Evolutionary conservation across 1,139 yeast genomes (phyloP).

Genomic region (Scheffersomyces insectosa): DNA sequence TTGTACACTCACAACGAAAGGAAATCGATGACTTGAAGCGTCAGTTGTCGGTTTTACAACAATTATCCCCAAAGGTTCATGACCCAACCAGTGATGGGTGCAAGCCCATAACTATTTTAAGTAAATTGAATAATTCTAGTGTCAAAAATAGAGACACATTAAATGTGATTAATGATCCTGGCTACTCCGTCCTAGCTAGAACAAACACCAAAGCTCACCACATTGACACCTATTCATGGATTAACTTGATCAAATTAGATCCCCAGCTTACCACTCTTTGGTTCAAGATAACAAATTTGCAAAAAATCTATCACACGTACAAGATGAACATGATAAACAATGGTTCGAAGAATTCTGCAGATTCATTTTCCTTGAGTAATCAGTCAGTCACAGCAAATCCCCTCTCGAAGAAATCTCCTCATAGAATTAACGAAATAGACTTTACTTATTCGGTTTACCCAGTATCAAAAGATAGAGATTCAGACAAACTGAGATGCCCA

Average conservation of each 20-base stretch:
- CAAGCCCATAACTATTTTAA: slow-evolving; percentile 17
- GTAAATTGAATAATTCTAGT: slow-evolving; percentile 17
- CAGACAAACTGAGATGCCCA: slow-evolving; percentile 31
- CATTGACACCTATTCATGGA: slow-evolving; percentile 38
- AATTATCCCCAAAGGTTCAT: slow-evolving; percentile 19
- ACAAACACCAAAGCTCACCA: slow-evolving; percentile 4
- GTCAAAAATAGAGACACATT: slow-evolving; percentile 15
- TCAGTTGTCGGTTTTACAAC: slow-evolving; percentile 30
- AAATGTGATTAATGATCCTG: slow-evolving; percentile 20
- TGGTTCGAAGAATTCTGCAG: not conserved
- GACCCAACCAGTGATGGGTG: not conserved
- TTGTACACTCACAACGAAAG: slow-evolving; percentile 27
- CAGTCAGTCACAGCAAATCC: slow-evolving; percentile 4
- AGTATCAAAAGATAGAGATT: slow-evolving; percentile 5
- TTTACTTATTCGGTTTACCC: slow-evolving; percentile 22
- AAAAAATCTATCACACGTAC: slow-evolving; percentile 41
- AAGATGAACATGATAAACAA: slow-evolving; percentile 26
- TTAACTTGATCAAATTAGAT: slow-evolving; percentile 40
- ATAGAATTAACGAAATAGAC: slow-evolving; percentile 23
- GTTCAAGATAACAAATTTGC: slow-evolving; percentile 43
- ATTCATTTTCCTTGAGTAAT: not conserved
- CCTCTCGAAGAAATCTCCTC: slow-evolving; percentile 11
- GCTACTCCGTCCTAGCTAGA: slow-evolving; percentile 12
- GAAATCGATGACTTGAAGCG: slow-evolving; percentile 40
- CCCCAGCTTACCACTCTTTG: slow-evolving; percentile 45